Base-by-base conservation (phyloP, 345 rosid genomes). In the Crucihimalaya himalaica region DNA sequence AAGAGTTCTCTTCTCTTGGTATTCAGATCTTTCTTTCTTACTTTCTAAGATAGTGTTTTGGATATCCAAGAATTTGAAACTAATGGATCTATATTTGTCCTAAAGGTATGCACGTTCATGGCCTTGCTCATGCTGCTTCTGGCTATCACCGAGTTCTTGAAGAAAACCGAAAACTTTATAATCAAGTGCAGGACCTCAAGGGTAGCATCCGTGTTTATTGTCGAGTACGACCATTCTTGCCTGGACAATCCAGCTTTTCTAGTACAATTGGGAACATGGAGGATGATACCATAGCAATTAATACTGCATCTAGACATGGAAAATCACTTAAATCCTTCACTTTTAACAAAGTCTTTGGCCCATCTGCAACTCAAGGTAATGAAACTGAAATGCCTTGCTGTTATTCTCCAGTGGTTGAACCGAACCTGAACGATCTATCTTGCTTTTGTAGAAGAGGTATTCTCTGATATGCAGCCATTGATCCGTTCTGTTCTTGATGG, bases 121-220 rank as follows among this genome's bases (percentile, higher is more conserved):
- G 97, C 43, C 86, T 95, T 68, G 91, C 97, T 67, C 87, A 87
- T 83, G 99, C 99, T 75, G 97, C 97, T 68, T 89, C 96, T 35
- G 92, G 99, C 64, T 95, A 95, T 77, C 97, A 91, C 65, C 84
- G 85, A 73, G 97, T 95, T 77, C 86, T 91, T 59, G 97, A 92
- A 69, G 99, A 95, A 77, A 95, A 95, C 76, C 92, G 99, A 48
- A 95, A 86, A 79, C 88, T 95, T 16, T 95, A 95, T 80, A 95
- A 92, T 79, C 93, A 87, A 72, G 97, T 95, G 71, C 97, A 92
- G 77, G 99, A 95, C 69, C 99, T 95, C 61, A 95, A 89, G 81
- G 99, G 99, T 79, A 95, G 92, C 70, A 95, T 95, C 68, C 88
- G 99, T 37, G 99, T 95, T 23, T 95, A 95, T 56, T 95, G 99